A percentile compares a stretch with the other conserved stretches of the same genome.
Conservation (phyloP, 257 asterid species). For the Ilex aquifolium region DNA sequence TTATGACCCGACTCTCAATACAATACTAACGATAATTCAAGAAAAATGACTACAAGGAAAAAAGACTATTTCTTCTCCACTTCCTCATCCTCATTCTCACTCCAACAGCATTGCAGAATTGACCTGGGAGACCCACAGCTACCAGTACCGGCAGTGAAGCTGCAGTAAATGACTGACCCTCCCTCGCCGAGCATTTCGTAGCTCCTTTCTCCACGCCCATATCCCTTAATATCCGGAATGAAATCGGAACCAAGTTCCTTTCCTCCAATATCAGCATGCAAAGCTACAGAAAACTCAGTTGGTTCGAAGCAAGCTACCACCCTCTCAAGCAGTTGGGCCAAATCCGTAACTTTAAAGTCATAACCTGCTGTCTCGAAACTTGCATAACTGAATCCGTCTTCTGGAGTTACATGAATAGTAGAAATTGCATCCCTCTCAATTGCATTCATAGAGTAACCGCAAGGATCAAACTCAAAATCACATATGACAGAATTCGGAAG, state of each 20-base stretch:
- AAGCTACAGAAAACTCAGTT: constrained; percentile 57
- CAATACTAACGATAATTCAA: too few relatives aligned
- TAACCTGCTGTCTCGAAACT: constrained; percentile 81
- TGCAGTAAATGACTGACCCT: constrained; percentile 42
- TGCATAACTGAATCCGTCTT: constrained; percentile 87
- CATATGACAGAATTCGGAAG: constrained; percentile 65
- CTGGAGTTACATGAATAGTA: constrained; percentile 71
- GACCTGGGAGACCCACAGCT: constrained; percentile 71
- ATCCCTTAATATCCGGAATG: constrained; percentile 29
- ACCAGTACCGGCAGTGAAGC: constrained; percentile 26
- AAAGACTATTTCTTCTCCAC: constrained; percentile 32
- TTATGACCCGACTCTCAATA: too few relatives aligned
- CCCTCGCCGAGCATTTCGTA: constrained; percentile 42
- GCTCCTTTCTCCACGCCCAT: constrained; percentile 45
- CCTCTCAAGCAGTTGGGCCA: constrained; percentile 48
- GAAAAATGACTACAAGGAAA: background rate
- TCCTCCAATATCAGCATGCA: constrained; percentile 43
- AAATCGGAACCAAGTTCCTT: constrained; percentile 27
- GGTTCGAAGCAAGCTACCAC: constrained; percentile 73
- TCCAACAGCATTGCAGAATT: constrained; percentile 55
- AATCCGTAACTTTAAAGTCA: constrained; percentile 34
- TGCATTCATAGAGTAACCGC: constrained; percentile 87
- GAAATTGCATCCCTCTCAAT: constrained; percentile 59
- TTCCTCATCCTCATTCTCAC: constrained; percentile 63
- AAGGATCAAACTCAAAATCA: constrained; percentile 76